A percentile compares a stretch with the other conserved stretches of the same genome.
Conservation (phyloP, 495 filamentous ascomycete species). For the Neurospora intermedia region DNA sequence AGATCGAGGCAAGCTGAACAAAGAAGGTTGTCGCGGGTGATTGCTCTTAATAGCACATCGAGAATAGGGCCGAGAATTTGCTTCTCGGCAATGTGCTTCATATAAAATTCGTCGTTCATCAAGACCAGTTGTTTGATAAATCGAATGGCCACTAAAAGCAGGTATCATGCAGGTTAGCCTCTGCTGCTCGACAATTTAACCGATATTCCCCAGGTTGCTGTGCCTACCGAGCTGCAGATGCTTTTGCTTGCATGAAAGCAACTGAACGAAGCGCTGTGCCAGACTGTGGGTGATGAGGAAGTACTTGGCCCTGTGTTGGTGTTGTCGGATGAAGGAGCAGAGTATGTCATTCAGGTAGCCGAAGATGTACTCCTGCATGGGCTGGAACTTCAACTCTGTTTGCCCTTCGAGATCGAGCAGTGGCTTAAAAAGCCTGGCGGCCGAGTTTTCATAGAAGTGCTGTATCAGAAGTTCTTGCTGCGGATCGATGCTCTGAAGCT, state of each 20-base stretch:
- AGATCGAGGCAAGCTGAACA: conserved; percentile 95
- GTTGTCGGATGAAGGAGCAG: conserved; percentile 87
- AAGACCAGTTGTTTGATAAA: conserved; percentile 86
- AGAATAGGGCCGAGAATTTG: conserved; percentile 80
- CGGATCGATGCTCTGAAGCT: conserved; percentile 42
- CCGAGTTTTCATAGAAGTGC: conserved; percentile 84
- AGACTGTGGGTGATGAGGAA: conserved; percentile 77
- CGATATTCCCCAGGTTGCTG: conserved; percentile 2
- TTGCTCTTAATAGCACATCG: conserved; percentile 76
- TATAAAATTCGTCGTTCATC: conserved; percentile 86
- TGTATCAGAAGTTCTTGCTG: conserved; percentile 77
- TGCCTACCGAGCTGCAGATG: conserved; percentile 78
- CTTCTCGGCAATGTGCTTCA: conserved; percentile 74
- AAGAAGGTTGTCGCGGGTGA: conserved; percentile 91
- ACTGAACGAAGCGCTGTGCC: conserved; percentile 67
- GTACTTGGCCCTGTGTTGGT: conserved; percentile 74
- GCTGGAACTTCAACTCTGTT: conserved; percentile 39
- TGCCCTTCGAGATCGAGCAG: conserved; percentile 70
- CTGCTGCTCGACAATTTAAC: not conserved
- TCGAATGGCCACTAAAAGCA: conserved; percentile 64
- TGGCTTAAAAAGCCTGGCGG: conserved; percentile 76
- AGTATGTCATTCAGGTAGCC: conserved; percentile 88
- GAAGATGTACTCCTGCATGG: conserved; percentile 80
- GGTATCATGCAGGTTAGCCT: conserved; percentile 1
- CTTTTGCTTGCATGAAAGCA: conserved; percentile 80